phyloP scores from a whole-genome alignment of 2,329 filamentous ascomycete species.

The Lecanicillium sp. region DNA sequence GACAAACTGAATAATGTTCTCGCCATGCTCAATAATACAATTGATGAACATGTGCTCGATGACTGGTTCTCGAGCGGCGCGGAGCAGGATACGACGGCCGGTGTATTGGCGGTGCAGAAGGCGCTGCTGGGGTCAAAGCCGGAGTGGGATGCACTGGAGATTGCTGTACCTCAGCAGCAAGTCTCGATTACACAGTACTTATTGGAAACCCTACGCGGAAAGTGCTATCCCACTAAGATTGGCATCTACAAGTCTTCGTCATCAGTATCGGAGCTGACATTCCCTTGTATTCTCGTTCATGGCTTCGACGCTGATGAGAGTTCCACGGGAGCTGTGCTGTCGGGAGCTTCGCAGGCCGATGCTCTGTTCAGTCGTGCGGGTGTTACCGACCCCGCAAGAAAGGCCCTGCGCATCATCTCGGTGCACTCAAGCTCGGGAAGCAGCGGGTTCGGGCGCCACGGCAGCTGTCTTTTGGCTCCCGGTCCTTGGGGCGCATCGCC shows the following conservation, averaged over 20 bases:
- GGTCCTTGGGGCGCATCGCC: conserved; percentile 7
- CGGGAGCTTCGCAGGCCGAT: neutral
- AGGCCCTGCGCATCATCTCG: conserved; percentile 1
- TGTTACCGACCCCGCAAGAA: neutral
- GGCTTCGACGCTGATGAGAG: neutral
- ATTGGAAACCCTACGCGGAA: neutral
- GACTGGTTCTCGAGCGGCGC: conserved; percentile 9
- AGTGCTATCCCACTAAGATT: neutral
- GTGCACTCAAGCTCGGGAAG: neutral
- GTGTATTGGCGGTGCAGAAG: conserved; percentile 3
- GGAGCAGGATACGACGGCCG: neutral
- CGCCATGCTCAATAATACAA: neutral
- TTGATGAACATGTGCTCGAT: conserved; percentile 4
- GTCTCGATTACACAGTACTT: neutral
- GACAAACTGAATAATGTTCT: conserved; percentile 10
- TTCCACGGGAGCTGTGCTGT: neutral
- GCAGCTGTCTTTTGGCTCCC: neutral
- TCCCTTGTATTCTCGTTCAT: conserved; percentile 2
- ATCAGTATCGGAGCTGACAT: neutral
- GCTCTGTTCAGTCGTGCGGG: neutral
- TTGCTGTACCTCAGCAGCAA: neutral
- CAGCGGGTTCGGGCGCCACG: neutral
- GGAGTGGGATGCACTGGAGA: conserved; percentile 2
- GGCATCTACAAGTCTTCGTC: neutral
- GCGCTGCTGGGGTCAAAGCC: conserved; percentile 1